Evolutionary conservation across 2,329 filamentous ascomycete species (phyloP).

Genomic region (Pseudogymnoascus sp.): DNA sequence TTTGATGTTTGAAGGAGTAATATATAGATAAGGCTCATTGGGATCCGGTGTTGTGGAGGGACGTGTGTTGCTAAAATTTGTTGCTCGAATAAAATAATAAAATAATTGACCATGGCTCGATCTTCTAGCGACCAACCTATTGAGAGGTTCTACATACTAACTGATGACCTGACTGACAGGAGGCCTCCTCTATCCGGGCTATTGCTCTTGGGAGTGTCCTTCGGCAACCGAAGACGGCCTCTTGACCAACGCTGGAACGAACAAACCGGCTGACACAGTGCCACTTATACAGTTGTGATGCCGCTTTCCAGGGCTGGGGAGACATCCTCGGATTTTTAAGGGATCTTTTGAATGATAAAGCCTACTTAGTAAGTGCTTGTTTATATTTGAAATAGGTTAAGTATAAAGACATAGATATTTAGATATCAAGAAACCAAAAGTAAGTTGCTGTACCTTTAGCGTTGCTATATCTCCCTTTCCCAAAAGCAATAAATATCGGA

Average conservation of each 20-base stretch:
- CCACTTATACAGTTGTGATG: neutral
- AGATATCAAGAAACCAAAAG: neutral
- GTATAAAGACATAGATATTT: neutral
- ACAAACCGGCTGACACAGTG: neutral
- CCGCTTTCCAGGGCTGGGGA: no score
- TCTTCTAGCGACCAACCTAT: neutral
- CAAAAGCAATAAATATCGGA: neutral
- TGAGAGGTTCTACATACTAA: neutral
- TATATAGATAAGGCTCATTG: neutral
- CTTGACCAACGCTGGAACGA: neutral
- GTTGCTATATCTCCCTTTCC: neutral
- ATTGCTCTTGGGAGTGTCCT: neutral
- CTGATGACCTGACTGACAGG: neutral
- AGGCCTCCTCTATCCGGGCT: neutral
- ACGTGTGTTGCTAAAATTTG: neutral
- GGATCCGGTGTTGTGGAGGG: neutral
- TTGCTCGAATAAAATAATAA: neutral
- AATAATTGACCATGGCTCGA: neutral
- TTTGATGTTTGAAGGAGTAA: neutral
- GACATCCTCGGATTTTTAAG: neutral
- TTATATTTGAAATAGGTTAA: neutral
- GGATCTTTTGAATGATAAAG: neutral
- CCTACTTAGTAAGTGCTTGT: neutral
- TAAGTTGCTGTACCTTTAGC: neutral
- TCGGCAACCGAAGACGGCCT: neutral